Evolutionary conservation across 768 basidiomycete genomes (phyloP), one percentile per base, ranked within the genome.

Genomic region (Boletus eberwhitei): DNA sequence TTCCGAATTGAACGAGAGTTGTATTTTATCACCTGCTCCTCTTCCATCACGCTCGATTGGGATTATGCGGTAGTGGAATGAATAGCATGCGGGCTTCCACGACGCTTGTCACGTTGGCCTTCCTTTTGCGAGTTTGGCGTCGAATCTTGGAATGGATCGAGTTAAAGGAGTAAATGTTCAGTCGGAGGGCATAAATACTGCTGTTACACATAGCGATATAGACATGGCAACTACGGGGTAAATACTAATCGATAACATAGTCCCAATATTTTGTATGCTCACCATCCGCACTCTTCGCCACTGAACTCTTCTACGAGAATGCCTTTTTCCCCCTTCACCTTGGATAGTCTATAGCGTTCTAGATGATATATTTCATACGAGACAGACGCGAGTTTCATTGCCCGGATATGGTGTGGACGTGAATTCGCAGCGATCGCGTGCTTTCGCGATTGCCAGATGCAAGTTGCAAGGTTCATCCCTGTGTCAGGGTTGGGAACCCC

Each of bases 391-490:
- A 96, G 81, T 56, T 76, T 81, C 85, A 92, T 92, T 2, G 95
- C 96, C 37, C 78, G 78, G 52, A 87, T 79, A 64, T 98, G 96
- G 53, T 87, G 79, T 14, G 91, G 92, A 7, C 86, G 80, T 0
- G 84, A 81, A 60, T 84, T 92, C 1, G 94, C 94, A 4, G 84
- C 85, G 26, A 85, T 73, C 5, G 95, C 96, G 57, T 93, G 88
- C 60, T 80, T 80, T 7, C 94, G 85, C 39, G 88, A 91, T 72
- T 89, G 86, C 95, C 96, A 98, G 39, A 98, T 87, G 74, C 95
- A 98, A 17, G 94, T 97, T 8, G 95, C 93, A 50, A 97, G 82
- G 70, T 98, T 98, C 72, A 89, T 76, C 2, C 93, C 86, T 0
- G 89, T 88, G 36, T 76, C 68, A 46, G 79, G 79, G 60, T 90